Base-by-base conservation (phyloP, 768 basidiomycete species). In the Kwoniella dendrophila region DNA sequence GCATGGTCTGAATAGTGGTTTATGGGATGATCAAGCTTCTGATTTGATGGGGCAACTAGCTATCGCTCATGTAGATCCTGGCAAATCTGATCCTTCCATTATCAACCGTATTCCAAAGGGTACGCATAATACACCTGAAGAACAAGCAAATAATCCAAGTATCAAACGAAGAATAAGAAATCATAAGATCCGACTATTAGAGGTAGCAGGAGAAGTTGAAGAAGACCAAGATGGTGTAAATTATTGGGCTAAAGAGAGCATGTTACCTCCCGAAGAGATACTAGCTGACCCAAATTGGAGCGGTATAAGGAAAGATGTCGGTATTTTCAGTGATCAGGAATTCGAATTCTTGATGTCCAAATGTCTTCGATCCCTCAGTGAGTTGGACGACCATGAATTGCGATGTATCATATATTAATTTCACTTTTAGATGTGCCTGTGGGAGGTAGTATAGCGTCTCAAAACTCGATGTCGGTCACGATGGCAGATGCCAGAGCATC, bases 341-440 rank as follows among this genome's bases (percentile, higher is more conserved):
- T 94, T 90, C 86, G 85, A 86, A 67, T 83, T 88, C 62, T 81
- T 95, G 68, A 92, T 94, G 89, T 89, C 87, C 72, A 92, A 92
- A 81, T 90, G 89, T 73, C 82, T 95, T 57, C 84, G 86, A 7
- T 75, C 74, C 16, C 68, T 75, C n/a, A 75, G 73, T 75, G 26
- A 60, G 73, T 65, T n/a, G 18, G 18, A 30, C 18, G 40, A 24
- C 29, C 41, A 26, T n/a, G n/a, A n/a, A n/a, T 14, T 22, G 26
- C 14, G 40, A 41, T 11, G 36, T 40, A 26, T 18, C 44, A n/a
- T 4, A 32, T 52, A n/a, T 51, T 65, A 20, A 58, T 40, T 3
- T 44, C 38, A 22, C 22, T 16, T 22, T 6, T 6, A 77, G 78
- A 78, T 62, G 73, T 78, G 1, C 80, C 78, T 2, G 80, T 81